These are phyloP conservation scores for Nakazawaea ambrosiae DNA, from an alignment of 805 yeast species.

Conservation along the genomic window DNA sequence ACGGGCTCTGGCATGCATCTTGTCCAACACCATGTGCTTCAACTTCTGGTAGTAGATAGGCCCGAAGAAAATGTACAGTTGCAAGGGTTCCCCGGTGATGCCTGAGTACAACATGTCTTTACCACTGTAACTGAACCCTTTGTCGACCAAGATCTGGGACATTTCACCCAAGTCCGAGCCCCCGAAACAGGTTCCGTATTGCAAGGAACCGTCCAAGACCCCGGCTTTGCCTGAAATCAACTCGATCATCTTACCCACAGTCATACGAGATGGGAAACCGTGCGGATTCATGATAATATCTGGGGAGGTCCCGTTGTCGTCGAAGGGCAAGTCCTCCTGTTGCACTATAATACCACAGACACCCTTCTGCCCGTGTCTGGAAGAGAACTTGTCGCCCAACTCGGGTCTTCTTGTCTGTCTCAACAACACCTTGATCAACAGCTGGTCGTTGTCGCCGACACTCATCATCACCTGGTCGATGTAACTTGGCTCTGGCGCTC, in stretches of 20 bases:
- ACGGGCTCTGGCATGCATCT: conserved; percentile 99
- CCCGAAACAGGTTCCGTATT: conserved; percentile 98
- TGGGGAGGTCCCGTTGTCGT: conserved; percentile 85
- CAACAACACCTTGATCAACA: conserved; percentile 81
- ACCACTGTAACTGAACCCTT: conserved; percentile 92
- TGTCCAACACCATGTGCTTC: conserved; percentile 98
- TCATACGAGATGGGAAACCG: conserved; percentile 99
- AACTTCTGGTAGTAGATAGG: conserved; percentile 97
- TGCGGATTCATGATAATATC: conserved; percentile 99
- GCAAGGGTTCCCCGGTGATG: conserved; percentile 93
- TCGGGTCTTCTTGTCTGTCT: conserved; percentile 98
- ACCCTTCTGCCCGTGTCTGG: conserved; percentile 98
- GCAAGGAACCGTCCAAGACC: conserved; percentile 82
- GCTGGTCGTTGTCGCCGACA: conserved; percentile 91
- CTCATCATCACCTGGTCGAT: conserved; percentile 98
- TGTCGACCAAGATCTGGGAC: conserved; percentile 82
- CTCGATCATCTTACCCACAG: conserved; percentile 98
- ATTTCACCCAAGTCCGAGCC: conserved; percentile 95
- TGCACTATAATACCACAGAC: conserved; percentile 97
- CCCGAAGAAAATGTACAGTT: conserved; percentile 97
- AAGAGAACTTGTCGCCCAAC: conserved; percentile 93
- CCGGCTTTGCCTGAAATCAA: conserved; percentile 97
- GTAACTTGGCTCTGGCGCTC: conserved; percentile 93
- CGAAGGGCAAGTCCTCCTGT: conserved; percentile 95
- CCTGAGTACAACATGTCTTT: conserved; percentile 97